phyloP scores from a whole-genome alignment of 148 eudicot genomes.

The Persicaria tinctoria region DNA sequence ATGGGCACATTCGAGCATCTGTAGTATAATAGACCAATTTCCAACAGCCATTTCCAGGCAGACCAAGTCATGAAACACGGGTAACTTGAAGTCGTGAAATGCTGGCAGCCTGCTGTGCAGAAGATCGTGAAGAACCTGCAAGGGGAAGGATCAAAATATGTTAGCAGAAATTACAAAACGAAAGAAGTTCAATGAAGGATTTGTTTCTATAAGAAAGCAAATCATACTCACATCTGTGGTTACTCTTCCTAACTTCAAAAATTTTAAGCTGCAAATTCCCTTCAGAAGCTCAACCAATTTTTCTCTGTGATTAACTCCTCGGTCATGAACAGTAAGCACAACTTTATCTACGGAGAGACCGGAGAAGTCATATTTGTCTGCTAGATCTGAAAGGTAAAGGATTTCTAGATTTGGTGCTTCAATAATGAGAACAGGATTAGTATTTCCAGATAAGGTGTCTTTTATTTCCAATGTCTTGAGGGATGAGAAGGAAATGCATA shows the following conservation, averaged over 20 bases:
- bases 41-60: conserved; percentile 30
- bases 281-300: conserved; percentile 8
- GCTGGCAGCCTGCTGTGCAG: not conserved
- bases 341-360: conserved; percentile 4
- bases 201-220: not conserved
- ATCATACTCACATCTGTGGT: conserved; percentile 8
- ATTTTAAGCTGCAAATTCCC: not conserved
- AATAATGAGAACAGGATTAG: not conserved
- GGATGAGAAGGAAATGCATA: conserved; percentile 13
- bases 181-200: not conserved
- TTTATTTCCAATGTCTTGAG: conserved; percentile 15
- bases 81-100: conserved; percentile 7
- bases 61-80: conserved; percentile 36
- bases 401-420: conserved; percentile 16
- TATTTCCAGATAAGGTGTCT: not conserved
- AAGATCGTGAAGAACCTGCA: conserved; percentile 4
- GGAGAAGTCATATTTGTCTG: conserved; percentile 5
- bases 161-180: not conserved
- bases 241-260: conserved; percentile 11
- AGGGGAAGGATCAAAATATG: not conserved
- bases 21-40: conserved; percentile 4
- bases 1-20: conserved; percentile 31
- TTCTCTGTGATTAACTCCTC: not conserved
- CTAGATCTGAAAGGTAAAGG: conserved; percentile 9
- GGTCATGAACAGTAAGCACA: conserved; percentile 6